Evolutionary conservation across 257 asterid species (phyloP), one percentile per base, ranked within the genome.

Genomic region (Primulina tabacum): DNA sequence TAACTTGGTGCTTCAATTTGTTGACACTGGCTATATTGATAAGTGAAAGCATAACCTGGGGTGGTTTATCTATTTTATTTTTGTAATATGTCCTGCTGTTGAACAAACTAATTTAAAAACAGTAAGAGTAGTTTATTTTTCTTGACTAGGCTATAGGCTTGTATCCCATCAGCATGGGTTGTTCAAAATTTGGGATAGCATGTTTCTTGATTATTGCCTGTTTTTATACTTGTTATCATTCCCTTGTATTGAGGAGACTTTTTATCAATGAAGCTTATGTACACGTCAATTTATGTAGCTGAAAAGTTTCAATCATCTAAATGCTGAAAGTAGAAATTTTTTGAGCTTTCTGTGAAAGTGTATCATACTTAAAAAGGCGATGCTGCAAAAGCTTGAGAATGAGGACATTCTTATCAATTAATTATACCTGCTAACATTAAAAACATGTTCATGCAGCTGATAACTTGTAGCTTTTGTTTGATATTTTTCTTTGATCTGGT

Each of bases 381-480:
- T 29, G 4, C 69, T 66, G 37, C 14, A 40, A 35, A 64, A 69
- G 55, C 59, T 65, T 56, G 53, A 16, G 20, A n/a, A 6, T 14
- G 17, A 60, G 68, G 32, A 71, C 35, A 34, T 67, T 58, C 62
- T 20, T 70, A 11, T 75, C 59, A 38, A 14, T 47, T 47, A 38
- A 35, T 38, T 38, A 8, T 38, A 32, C 34, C 55, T 47, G 20
- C 56, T 47, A 16, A 14, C 20, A 14, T 16, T 47, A 1, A 16
- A 47, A 47, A 4, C 20, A 47, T 47, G 7, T 7, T 47, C 20
- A 47, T 47, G 56, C 56, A 16, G 18, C 18, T 47, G 56, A 47
- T 43, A 43, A 12, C 53, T 12, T 43, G 53, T 12, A 3, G 10
- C n/a, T 43, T 43, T 12, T 43, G 53, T 43, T 43, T 4, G 1